Base-by-base conservation (phyloP, 192 early-diverging fungal genomes). In the Mortierella antarctica region DNA sequence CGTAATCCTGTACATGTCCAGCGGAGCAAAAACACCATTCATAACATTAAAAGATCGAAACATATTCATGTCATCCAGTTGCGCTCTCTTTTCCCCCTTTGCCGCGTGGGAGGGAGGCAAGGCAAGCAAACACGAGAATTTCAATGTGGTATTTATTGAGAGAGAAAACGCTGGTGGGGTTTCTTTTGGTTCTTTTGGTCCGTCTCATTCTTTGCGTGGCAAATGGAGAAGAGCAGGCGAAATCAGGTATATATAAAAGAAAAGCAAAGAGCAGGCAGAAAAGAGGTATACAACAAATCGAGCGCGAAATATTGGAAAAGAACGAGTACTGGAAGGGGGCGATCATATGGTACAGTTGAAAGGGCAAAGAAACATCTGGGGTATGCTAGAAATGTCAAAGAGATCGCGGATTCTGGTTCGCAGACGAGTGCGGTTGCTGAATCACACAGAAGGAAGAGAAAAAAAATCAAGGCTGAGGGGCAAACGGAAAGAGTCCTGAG, bases 381-480 rank as follows among this genome's bases (percentile, higher is more conserved):
- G n/a, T 55, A 20, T 55, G 21, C 53, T 31, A 55, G n/a, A 55
- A 1, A 18, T 55, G 53, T 9, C 53, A 15, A 15, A 31, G 31
- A 31, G 31, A 3, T 31, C 31, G 31, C 3, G 31, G 31, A 31
- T 31, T 31, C 31, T 2, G 31, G 31, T 1, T 31, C 31, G 31
- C 31, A 31, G 31, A 31, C 31, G 31, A 31, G 31, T 31, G 31
- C 1, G 31, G 3, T 2, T 31, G 31, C 31, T 31, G 31, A 31
- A 31, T 31, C 31, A 31, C 31, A 31, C 31, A 41, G 59, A 61
- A 41, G 10, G 55, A 2, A 18, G 18, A 40, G 17, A 15, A 53
- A 49, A 48, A 48, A 57, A 73, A 57, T 14, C 18, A 47, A 62
- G 9, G n/a, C 31, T 56, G 55, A 56, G 55, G 40, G 2, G 59